Evolutionary conservation across 2,329 filamentous ascomycete species (phyloP).

Genomic region (Botrytis paeoniae): DNA sequence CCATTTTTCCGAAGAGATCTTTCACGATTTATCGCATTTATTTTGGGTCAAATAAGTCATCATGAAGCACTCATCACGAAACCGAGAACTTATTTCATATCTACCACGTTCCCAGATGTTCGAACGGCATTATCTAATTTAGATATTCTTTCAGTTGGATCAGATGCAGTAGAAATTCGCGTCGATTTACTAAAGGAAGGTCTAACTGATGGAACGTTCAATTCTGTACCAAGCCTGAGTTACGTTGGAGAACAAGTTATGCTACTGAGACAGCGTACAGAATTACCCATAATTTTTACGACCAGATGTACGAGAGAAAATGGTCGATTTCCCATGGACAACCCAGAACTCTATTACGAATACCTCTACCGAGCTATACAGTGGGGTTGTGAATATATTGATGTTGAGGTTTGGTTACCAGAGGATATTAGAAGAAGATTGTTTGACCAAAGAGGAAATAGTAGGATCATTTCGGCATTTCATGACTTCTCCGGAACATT

Average conservation of each 20-base stretch:
- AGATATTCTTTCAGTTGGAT: conserved; percentile 82
- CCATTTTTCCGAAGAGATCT: conserved; percentile 73
- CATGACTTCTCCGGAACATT: conserved; percentile 84
- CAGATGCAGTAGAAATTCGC: conserved; percentile 80
- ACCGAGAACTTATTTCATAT: conserved; percentile 77
- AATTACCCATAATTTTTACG: conserved; percentile 87
- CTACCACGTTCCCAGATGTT: conserved; percentile 84
- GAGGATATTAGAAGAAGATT: conserved; percentile 68
- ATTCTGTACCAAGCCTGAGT: conserved; percentile 69
- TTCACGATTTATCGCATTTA: conserved; percentile 74
- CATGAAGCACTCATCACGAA: conserved; percentile 77
- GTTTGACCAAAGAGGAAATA: conserved; percentile 69
- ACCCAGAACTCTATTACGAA: conserved; percentile 69
- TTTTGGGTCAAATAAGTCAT: conserved; percentile 73
- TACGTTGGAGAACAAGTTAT: conserved; percentile 87
- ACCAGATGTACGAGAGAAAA: conserved; percentile 80
- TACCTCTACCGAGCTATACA: conserved; percentile 83
- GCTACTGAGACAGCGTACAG: conserved; percentile 76
- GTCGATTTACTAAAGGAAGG: conserved; percentile 79
- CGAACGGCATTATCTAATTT: conserved; percentile 78
- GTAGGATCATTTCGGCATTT: conserved; percentile 86
- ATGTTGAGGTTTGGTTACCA: conserved; percentile 84
- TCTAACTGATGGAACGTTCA: conserved; percentile 57
- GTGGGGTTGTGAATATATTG: conserved; percentile 87
- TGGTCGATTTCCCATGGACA: conserved; percentile 79